Base-by-base conservation (phyloP, 73 alveolate species). In the Paramecium octaurelia region DNA sequence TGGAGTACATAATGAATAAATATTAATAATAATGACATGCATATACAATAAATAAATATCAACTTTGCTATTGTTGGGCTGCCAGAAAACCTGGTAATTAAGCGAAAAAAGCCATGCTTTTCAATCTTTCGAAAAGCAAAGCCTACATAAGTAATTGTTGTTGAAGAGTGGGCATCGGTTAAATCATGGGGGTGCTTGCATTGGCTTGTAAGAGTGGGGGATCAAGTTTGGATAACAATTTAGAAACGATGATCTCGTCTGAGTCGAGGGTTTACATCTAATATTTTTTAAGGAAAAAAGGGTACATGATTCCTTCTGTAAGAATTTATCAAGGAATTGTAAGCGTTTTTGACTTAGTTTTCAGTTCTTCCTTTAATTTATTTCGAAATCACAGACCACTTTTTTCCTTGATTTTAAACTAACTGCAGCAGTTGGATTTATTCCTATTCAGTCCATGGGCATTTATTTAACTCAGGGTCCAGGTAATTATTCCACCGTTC, bases 401-500 rank as follows among this genome's bases (percentile, higher is more conserved):
- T 95, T 83, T 97, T 97, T 31, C 99, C 99, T 69, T 93, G 86
- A 69, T 95, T 95, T 23, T 86, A 71, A 84, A 95, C 96, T 84
- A 94, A 95, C 86, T 96, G 96, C 34, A 97, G 85, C 46, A 97
- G 68, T 44, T 86, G 64, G 42, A 96, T 86, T 86, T 97, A 98
- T 93, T 97, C 99, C 85, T 86, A 93, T 36, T 77, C 93, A 27
- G 95, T 88, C 99, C 99, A 97, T 77, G 92, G 88, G 7, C 95
- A 95, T 91, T 97, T 97, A 42, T 93, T 95, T 2, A 97, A 93
- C 5, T 71, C 64, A 57, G 99, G 99, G 80, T 97, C 96, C 6
- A 97, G 83, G 71, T 97, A 97, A 83, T 97, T 97, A 77, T 93
- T 95, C 99, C 99, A 97, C 35, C 99, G 77, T 85, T 97, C 99